Evolutionary conservation across 495 filamentous ascomycete genomes (phyloP), one percentile per base, ranked within the genome.

Genomic region (Amniculicola lignicola): DNA sequence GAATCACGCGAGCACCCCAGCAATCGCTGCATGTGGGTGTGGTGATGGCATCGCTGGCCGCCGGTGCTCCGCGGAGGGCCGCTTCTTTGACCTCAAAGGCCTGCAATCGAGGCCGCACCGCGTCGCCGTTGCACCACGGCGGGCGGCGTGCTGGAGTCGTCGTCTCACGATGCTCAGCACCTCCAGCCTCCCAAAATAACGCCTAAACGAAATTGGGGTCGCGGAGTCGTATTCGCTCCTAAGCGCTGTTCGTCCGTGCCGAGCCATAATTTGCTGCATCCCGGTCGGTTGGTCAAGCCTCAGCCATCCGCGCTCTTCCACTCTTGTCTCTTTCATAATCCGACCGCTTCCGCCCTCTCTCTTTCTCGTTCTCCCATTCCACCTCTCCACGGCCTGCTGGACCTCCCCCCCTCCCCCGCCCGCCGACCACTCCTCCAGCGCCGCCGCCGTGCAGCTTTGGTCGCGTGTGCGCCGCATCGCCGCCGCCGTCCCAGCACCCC

Each of bases 321-420:
- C 51, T 38, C 9, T 18, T 19, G 7, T 18, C 51, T 54, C 51
- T 54, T 46, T 54, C 51, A 54, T 54, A 54, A 54, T 28, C 51
- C 41, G 39, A 19, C 9, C 39, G n/a, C 40, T 43, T 28, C 51
- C 40, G n/a, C 51, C 29, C 15, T 23, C 6, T 18, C 41, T 10
- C 9, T 11, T 40, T 27, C 29, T 48, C 4, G 15, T 28, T 33
- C 45, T 42, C 49, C 46, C 27, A 33, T 33, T 7, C 29, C 29
- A 33, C 29, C 7, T 33, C 9, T 33, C n/a, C n/a, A 16, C 47
- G 11, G 27, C 22, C 47, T 25, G 33, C 28, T 18, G 12, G 47
- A 37, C 47, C 2, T 2, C 29, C 11, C 31, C 3, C 7, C 24
- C 48, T 50, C 29, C 29, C n/a, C 29, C 29, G 29, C 29, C 29